Evolutionary conservation across 1,139 yeast genomes (phyloP), one percentile per base, ranked within the genome.

Genomic region (Geotrichum carabidarum): DNA sequence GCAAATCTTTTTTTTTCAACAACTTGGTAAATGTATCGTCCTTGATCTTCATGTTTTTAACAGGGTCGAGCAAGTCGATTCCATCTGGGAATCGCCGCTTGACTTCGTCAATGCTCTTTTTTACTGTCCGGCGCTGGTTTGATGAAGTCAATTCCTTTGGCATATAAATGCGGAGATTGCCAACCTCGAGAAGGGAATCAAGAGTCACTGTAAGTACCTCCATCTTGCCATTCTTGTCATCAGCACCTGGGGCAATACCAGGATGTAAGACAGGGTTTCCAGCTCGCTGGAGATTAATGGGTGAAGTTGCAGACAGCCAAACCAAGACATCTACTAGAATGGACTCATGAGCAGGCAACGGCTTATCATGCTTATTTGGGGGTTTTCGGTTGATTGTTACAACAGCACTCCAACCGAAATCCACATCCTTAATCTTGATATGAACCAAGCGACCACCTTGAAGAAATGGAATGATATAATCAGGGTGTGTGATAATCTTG

Each of bases 331-430:
- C 88, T 11, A 90, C 94, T 59, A 93, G 76, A 67, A 89, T 90
- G 0, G 95, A 81, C 68, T 93, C 95, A 68, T 91, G 96, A 60
- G 87, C 95, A n/a, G 12, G 84, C 75, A 83, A 12, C 22, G 59
- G 50, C 38, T 56, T 57, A 15, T 51, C 48, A 48, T 63, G 65
- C 51, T 52, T 58, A 63, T 59, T 56, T 56, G 55, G 57, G 58
- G 59, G 73, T 69, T 98, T 79, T 69, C 89, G 90, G 49, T 79
- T 77, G 64, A 84, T 87, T 41, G 83, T 80, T 8, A 88, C 83
- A 18, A 91, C 93, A 69, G 88, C 86, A 54, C 93, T 97, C 99
- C 99, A 94, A 9, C 96, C 97, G 68, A 90, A 94, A 60, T 90
- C 87, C 3, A 66, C 59, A 14, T 59, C 71, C 15, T 68, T 79